Evolutionary conservation across 1,284 basidiomycete genomes (phyloP).

Genomic region (Sanghuangporus weigelae): DNA sequence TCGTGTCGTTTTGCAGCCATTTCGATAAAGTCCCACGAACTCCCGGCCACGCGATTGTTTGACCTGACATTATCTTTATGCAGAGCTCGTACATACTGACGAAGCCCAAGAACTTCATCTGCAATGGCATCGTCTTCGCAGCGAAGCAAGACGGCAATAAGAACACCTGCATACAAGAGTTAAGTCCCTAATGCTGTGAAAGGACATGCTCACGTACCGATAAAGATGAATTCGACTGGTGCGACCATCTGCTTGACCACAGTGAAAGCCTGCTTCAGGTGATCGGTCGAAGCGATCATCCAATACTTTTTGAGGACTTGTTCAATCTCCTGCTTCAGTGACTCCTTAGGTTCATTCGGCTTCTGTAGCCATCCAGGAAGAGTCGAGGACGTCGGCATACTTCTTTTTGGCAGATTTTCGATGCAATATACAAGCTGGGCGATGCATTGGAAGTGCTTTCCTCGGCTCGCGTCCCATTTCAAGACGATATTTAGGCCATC

Average conservation of each 20-base stretch:
- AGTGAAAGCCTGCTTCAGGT: conserved; percentile 41
- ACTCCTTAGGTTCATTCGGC: conserved; percentile 35
- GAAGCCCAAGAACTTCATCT: conserved; percentile 46
- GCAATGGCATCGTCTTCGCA: conserved; percentile 38
- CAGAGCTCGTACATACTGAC: conserved; percentile 43
- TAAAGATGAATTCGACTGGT: conserved; percentile 71
- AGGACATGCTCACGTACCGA: conserved; percentile 29
- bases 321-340: conserved; percentile 46
- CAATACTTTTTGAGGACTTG: conserved; percentile 46
- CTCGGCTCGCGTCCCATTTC: conserved; percentile 56
- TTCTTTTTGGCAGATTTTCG: conserved; percentile 43
- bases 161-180: conserved; percentile 38
- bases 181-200: background rate
- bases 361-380: conserved; percentile 54
- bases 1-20: background rate
- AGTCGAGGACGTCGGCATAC: conserved; percentile 45
- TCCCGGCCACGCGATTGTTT: conserved; percentile 46
- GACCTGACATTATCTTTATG: conserved; percentile 52
- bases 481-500: conserved; percentile 46
- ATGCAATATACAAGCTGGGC: conserved; percentile 63
- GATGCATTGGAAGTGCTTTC: conserved; percentile 64
- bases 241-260: conserved; percentile 49
- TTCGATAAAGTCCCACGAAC: conserved; percentile 51
- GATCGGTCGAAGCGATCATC: conserved; percentile 40
- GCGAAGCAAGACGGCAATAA: conserved; percentile 32